These are phyloP conservation scores for Eremothecium gossypii DNA, from an alignment of 1,139 yeast species.

Conservation along the genomic window DNA sequence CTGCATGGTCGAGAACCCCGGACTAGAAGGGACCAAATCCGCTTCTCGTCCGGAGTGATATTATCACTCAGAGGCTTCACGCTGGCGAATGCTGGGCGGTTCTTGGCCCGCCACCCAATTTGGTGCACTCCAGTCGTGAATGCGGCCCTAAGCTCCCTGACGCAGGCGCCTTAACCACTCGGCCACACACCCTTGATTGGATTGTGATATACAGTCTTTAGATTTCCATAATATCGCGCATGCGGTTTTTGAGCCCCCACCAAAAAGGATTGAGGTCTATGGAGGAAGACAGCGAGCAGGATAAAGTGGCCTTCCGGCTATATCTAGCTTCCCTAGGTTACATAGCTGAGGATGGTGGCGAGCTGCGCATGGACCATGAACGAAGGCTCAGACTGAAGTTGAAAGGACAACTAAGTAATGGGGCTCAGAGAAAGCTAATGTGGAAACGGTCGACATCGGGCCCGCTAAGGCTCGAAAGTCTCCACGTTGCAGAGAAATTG, in stretches of 20 bases:
- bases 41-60: neutral
- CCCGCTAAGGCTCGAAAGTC: neutral
- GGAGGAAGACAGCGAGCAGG: neutral
- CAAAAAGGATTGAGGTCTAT: neutral
- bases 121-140: neutral
- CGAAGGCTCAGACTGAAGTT: neutral
- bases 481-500: neutral
- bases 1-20: constrained; percentile 14
- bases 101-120: neutral
- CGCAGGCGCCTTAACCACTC: constrained; percentile 35
- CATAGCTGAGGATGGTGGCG: neutral
- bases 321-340: constrained; percentile 1
- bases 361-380: neutral
- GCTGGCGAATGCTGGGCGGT: neutral
- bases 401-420: neutral
- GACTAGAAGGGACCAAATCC: neutral
- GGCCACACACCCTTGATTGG: constrained; percentile 30
- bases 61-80: neutral
- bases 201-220: neutral
- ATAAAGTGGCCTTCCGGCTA: neutral
- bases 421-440: neutral
- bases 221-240: neutral
- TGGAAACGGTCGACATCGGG: neutral
- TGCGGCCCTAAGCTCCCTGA: constrained; percentile 12
- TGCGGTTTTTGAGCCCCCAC: no score